Base-by-base conservation (phyloP, 176 grass and related monocot species). In the Juncus effusus region DNA sequence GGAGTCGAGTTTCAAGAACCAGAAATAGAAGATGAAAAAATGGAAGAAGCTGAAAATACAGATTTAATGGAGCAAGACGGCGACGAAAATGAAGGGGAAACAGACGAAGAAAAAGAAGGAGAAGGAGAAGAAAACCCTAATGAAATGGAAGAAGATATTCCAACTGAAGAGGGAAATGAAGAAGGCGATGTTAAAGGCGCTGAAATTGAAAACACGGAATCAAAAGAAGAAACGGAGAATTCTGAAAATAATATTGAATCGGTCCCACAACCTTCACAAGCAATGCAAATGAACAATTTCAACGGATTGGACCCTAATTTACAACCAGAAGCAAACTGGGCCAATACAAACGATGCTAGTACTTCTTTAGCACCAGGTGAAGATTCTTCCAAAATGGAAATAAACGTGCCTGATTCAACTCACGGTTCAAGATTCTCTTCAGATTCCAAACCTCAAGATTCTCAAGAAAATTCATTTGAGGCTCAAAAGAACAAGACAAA, bases 321-420 rank as follows among this genome's bases (percentile, higher is more conserved):
- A 73, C 85, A 84, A 61, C 67, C 77, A 42, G 85, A 91, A 68
- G 78, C 80, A 0, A 83, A 81, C 45, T 81, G 79, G 75, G 85
- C 93, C 13, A 87, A 91, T 62, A 89, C 81, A 71, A 84, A 51
- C 54, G 85, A 91, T 63, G 54, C 85, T 38, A 88, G 76, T 8
- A 74, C 50, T 62, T 54, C 70, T 15, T 56, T 88, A 72, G 85
- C 93, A 76, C 79, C 87, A 64, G 84, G 76, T 53, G 81, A 85
- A 77, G 82, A 96, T 72, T 50, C 67, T 44, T 51, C 68, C 56
- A 85, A 77, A 59, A 64, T 88, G 53, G 87, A 96, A 77, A 78
- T 90, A 69, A 83, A 84, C 70, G 69, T 88, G 45, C 85, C 87
- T 51, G 77, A 82, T 74, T 73, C 80, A 28, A 78, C 54, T 64